Base-by-base conservation (phyloP, 2,329 filamentous ascomycete species). In the Cercospora citrullina region DNA sequence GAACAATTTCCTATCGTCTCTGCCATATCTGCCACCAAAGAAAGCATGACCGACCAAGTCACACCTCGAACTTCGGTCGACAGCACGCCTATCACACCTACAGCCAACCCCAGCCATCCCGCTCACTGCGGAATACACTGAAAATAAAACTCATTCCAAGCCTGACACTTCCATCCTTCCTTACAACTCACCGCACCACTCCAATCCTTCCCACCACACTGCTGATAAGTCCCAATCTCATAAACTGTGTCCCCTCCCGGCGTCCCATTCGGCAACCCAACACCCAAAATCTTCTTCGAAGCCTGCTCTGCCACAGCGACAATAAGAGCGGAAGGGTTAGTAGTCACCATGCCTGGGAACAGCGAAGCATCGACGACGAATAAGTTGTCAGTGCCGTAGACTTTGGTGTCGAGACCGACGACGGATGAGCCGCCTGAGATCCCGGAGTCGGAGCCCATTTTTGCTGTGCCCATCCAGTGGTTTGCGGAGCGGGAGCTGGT, bases 301-400 rank as follows among this genome's bases (percentile, higher is more conserved):
- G 88, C 88, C 51, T 84, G 84, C 81, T 91, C 89, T 18, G 88
- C 86, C 18, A 85, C 87, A 39, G 88, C 83, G 76, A 91, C 87
- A 72, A 91, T 87, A 45, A 87, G 85, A 1, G 87, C 85, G 59
- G 87, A 86, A 1, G 90, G 90, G 79, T 92, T 92, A 18, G 88
- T 87, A 0, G 88, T 88, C 2, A 88, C 84, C 72, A 91, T 86
- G 70, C 90, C 89, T 0, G 90, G 89, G 80, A 91, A 90, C 74
- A 91, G 88, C 69, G 85, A 86, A 0, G 86, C 89, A 73, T 91
- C 89, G 4, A 91, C 87, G 14, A 91, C 86, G 73, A 88, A 90
- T 55, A 90, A 80, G 78, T 91, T 90, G 73, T 90, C 87, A 0
- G 86, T 90, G 42, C 88, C 89, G 74, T 84, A 76, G 3, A 86